Conservation (phyloP, 768 basidiomycete species). For the Candolleomyces eurysporus region DNA sequence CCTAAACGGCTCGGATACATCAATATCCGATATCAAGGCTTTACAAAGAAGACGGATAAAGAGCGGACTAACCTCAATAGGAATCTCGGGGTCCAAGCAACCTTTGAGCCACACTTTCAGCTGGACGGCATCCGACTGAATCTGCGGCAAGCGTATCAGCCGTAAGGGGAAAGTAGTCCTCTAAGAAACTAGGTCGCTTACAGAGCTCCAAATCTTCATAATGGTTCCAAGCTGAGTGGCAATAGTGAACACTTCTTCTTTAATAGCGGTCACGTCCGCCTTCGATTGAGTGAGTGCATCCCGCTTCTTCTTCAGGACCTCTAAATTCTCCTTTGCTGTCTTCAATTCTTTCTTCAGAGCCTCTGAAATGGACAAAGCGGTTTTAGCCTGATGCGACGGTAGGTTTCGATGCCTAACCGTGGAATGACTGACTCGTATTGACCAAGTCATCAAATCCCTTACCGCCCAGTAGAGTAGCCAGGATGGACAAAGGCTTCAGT, state of each 20-base stretch:
- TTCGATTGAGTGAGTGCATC: neutral
- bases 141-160: neutral
- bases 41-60: no score
- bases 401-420: no score
- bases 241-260: neutral
- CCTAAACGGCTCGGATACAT: no score
- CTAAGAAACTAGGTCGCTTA: neutral
- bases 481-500: no score
- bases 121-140: neutral
- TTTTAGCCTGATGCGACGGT: no score
- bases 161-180: neutral
- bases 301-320: neutral
- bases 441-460: no score
- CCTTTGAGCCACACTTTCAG: neutral
- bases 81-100: neutral
- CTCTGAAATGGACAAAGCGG: neutral
- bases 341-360: neutral
- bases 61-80: neutral
- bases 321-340: neutral
- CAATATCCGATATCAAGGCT: no score
- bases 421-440: no score
- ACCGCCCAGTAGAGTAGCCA: no score
- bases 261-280: neutral
- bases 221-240: neutral
- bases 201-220: neutral